A percentile compares a stretch with the other conserved stretches of the same genome.
These are phyloP conservation scores for Oryza meyeriana DNA, from an alignment of 176 grass and related monocot genomes.

Conservation along the genomic window DNA sequence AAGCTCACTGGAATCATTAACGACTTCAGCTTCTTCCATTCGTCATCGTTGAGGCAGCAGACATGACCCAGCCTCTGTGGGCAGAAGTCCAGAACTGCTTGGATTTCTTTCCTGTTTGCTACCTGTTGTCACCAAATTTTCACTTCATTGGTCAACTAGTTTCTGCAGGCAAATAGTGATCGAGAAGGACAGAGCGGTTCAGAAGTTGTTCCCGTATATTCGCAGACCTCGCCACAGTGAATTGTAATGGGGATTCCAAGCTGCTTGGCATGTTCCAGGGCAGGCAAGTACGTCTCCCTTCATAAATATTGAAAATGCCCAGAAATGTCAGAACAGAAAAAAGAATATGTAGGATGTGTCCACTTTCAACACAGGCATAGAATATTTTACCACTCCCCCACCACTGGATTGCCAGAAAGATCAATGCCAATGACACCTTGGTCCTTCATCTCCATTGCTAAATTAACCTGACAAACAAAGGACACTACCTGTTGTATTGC, in stretches of 20 bases:
- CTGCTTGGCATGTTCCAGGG: slow-evolving; percentile 75
- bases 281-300: slow-evolving; percentile 88
- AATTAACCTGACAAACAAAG: slow-evolving; percentile 59
- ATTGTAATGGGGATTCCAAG: slow-evolving; percentile 76
- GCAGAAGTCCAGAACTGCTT: slow-evolving; percentile 68
- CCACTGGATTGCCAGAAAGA: slow-evolving; percentile 88
- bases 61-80: slow-evolving; percentile 93
- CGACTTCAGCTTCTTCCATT: slow-evolving; percentile 77
- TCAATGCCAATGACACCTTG: slow-evolving; percentile 86
- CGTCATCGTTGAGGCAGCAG: slow-evolving; percentile 66
- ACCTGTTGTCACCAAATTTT: slow-evolving; percentile 70
- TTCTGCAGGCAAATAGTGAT: neutral
- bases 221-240: slow-evolving; percentile 86
- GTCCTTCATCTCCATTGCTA: slow-evolving; percentile 90
- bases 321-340: slow-evolving; percentile 14
- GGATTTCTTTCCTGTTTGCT: slow-evolving; percentile 71
- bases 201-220: neutral
- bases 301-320: slow-evolving; percentile 8
- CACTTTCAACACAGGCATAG: slow-evolving; percentile 1
- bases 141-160: slow-evolving; percentile 33
- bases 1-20: slow-evolving; percentile 61
- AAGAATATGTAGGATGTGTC: neutral
- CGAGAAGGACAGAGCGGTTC: slow-evolving; percentile 11
- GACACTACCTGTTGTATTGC: neutral
- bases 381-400: slow-evolving; percentile 80